These are phyloP conservation scores for Trichosanthes cucumerina DNA, from an alignment of 306 rosid genomes.

Conservation along the genomic window DNA sequence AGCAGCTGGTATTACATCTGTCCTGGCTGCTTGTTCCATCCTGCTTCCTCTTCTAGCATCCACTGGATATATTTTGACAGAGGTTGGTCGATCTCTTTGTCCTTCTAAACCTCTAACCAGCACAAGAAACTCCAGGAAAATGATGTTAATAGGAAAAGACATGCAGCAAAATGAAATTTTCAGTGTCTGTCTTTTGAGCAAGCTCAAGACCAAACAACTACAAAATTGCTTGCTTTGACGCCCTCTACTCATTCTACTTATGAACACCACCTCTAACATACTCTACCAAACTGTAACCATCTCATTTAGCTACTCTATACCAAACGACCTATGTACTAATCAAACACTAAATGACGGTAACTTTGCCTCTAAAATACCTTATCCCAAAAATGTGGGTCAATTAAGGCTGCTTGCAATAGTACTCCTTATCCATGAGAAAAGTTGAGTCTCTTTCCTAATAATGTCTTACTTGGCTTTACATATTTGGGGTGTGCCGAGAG, in stretches of 20 bases:
- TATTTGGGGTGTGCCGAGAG: neutral
- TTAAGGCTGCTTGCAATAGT: neutral
- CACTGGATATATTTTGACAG: conserved; percentile 73
- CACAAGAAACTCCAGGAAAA: neutral
- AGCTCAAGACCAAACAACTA: neutral
- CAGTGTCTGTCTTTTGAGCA: neutral
- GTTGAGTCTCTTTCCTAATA: neutral
- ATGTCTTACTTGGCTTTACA: neutral
- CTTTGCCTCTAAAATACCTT: neutral
- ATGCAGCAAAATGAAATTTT: neutral
- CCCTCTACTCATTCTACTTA: neutral
- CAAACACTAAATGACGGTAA: neutral
- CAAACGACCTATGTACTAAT: neutral
- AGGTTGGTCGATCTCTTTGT: conserved; percentile 39
- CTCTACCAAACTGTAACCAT: neutral
- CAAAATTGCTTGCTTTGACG: neutral
- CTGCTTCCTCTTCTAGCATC: conserved; percentile 86
- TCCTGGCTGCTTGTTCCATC: conserved; percentile 74
- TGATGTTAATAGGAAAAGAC: neutral
- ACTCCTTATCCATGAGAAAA: neutral
- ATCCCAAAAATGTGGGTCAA: neutral
- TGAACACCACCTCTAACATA: neutral
- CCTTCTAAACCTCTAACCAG: neutral
- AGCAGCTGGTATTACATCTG: conserved; percentile 96
- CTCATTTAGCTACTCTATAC: neutral